These are phyloP conservation scores for Penicillium concentricum DNA, from an alignment of 2,329 filamentous ascomycete genomes.

Conservation along the genomic window DNA sequence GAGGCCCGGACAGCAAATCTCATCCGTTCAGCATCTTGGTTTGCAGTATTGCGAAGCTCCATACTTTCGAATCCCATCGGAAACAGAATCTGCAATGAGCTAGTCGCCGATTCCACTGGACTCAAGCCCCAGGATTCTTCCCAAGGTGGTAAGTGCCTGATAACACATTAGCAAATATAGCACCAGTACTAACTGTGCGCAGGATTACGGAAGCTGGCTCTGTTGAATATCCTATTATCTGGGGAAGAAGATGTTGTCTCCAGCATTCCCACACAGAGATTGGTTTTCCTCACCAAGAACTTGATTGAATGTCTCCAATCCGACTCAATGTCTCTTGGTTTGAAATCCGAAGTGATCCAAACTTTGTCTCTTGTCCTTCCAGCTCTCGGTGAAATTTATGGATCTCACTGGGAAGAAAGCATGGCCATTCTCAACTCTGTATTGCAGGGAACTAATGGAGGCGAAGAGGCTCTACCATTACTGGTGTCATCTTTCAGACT, in stretches of 20 bases:
- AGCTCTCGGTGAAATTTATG: constrained; percentile 77
- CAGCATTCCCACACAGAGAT: constrained; percentile 58
- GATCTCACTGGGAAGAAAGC: constrained; percentile 75
- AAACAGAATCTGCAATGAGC: constrained; percentile 57
- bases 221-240: constrained; percentile 56
- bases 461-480: constrained; percentile 58
- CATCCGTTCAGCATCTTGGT: constrained; percentile 48
- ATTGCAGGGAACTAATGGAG: constrained; percentile 53
- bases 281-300: constrained; percentile 80
- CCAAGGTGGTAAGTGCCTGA: constrained; percentile 39
- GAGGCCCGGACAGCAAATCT: constrained; percentile 41
- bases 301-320: constrained; percentile 70
- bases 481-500: constrained; percentile 73
- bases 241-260: constrained; percentile 49
- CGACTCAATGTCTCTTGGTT: constrained; percentile 47
- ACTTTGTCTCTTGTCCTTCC: constrained; percentile 62
- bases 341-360: constrained; percentile 43
- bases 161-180: neutral
- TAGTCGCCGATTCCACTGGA: constrained; percentile 60
- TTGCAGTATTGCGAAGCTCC: constrained; percentile 51
- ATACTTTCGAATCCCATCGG: constrained; percentile 50
- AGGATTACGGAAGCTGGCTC: constrained; percentile 51
- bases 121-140: constrained; percentile 47
- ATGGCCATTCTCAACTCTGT: constrained; percentile 59
- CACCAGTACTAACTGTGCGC: constrained; percentile 12